Evolutionary conservation across 441 rosid genomes (phyloP).

Genomic region (Gossypium davidsonii): DNA sequence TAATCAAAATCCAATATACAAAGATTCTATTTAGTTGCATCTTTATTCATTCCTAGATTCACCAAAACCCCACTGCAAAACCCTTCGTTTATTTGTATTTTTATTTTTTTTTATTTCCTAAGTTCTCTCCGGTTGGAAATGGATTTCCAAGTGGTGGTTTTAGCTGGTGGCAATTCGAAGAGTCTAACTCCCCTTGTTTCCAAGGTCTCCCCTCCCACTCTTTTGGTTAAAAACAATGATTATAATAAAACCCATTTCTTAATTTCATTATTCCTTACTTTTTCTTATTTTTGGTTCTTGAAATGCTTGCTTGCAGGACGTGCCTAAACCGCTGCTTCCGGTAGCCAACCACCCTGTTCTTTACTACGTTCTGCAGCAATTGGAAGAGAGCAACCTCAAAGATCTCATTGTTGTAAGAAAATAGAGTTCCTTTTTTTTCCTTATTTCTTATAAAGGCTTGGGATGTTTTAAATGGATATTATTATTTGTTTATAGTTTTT

Average conservation of each 20-base stretch:
- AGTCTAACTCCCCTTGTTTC: constrained; percentile 74
- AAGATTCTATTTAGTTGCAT: too few relatives aligned
- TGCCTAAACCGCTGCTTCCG: constrained; percentile 81
- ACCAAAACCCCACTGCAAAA: neutral
- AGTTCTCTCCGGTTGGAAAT: constrained; percentile 19
- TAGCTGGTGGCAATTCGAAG: constrained; percentile 76
- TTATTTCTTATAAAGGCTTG: neutral
- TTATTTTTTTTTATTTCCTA: neutral
- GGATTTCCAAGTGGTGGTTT: constrained; percentile 90
- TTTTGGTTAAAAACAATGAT: neutral
- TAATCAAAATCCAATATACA: too few relatives aligned
- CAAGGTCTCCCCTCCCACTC: constrained; percentile 31
- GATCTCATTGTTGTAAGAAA: constrained; percentile 71
- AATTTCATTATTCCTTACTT: neutral
- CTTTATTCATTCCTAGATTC: neutral
- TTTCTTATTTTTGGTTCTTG: constrained; percentile 4
- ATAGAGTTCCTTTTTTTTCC: neutral
- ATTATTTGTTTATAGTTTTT: neutral
- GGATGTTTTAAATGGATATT: neutral
- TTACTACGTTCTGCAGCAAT: constrained; percentile 68
- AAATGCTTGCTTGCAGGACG: constrained; percentile 51
- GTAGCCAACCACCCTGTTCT: constrained; percentile 84
- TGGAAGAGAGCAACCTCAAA: constrained; percentile 68
- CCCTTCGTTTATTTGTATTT: neutral
- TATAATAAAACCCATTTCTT: neutral